These are phyloP conservation scores for Omphalotus guepiniiformis DNA, from an alignment of 768 basidiomycete genomes.

Conservation along the genomic window DNA sequence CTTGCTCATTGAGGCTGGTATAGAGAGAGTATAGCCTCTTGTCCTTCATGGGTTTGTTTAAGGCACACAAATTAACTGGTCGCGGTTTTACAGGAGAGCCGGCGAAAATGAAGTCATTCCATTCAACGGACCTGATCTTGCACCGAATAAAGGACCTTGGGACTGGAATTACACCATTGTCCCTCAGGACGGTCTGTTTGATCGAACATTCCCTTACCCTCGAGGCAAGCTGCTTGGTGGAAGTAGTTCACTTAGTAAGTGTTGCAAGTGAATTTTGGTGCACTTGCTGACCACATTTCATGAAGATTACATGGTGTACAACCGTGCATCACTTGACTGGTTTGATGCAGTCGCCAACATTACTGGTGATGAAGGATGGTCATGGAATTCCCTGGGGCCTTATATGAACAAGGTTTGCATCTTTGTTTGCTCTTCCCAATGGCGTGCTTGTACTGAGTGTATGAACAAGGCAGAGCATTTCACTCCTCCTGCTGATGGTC, in stretches of 20 bases:
- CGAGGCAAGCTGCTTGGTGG: constrained; percentile 21
- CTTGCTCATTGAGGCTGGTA: constrained; percentile 34
- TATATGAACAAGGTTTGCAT: constrained; percentile 21
- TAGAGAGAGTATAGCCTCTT: constrained; percentile 2
- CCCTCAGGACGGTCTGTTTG: constrained; percentile 16
- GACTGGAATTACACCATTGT: constrained; percentile 26
- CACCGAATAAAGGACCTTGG: neutral
- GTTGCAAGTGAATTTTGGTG: neutral
- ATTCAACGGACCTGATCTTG: neutral
- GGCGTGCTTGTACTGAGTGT: neutral
- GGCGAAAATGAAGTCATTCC: neutral
- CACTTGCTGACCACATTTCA: neutral
- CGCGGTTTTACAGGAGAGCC: constrained; percentile 18
- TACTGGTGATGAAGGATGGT: constrained; percentile 25
- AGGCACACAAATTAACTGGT: constrained; percentile 1
- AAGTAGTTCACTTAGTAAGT: constrained; percentile 16
- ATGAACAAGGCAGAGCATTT: constrained; percentile 14
- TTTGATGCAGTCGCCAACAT: constrained; percentile 20
- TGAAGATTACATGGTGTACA: constrained; percentile 22
- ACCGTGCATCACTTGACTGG: constrained; percentile 22
- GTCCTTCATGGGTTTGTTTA: constrained; percentile 7
- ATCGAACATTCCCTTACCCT: constrained; percentile 16
- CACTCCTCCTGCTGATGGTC: constrained; percentile 16
- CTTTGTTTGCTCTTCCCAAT: neutral
- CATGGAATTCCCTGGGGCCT: constrained; percentile 22